phyloP scores from a whole-genome alignment of 2,329 filamentous ascomycete species.

The Penicillium digitatum region DNA sequence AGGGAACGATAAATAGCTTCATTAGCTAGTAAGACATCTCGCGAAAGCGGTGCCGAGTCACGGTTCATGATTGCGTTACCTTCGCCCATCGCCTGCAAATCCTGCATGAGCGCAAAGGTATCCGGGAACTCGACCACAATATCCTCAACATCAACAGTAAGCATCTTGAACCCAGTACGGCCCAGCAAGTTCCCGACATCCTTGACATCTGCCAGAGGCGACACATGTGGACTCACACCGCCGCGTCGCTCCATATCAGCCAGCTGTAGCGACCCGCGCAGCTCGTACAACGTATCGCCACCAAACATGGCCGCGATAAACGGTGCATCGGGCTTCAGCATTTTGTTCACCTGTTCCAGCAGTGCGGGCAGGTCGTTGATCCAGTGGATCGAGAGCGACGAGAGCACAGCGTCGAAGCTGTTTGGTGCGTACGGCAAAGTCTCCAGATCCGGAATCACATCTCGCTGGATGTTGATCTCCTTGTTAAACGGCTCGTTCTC shows the following conservation, averaged over 20 bases:
- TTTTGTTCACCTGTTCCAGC: constrained; percentile 75
- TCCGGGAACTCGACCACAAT: constrained; percentile 93
- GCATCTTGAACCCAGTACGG: constrained; percentile 85
- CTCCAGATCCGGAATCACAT: constrained; percentile 65
- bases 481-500: constrained; percentile 62
- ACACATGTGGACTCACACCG: constrained; percentile 87
- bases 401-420: constrained; percentile 85
- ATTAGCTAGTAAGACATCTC: constrained; percentile 80
- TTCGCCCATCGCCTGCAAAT: constrained; percentile 95
- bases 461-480: constrained; percentile 65
- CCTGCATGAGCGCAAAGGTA: constrained; percentile 84
- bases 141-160: constrained; percentile 96
- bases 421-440: constrained; percentile 69
- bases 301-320: constrained; percentile 97
- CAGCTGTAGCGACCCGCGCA: constrained; percentile 87
- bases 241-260: constrained; percentile 86
- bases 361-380: constrained; percentile 91
- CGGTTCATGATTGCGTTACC: constrained; percentile 82
- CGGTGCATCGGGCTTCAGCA: constrained; percentile 84
- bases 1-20: constrained; percentile 85
- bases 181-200: constrained; percentile 86
- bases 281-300: constrained; percentile 87
- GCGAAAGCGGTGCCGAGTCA: constrained; percentile 70
- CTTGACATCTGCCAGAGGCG: constrained; percentile 83
- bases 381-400: constrained; percentile 89